Base-by-base conservation (phyloP, 352 stramenopile genomes). In the Globisporangium uncinulatum region DNA sequence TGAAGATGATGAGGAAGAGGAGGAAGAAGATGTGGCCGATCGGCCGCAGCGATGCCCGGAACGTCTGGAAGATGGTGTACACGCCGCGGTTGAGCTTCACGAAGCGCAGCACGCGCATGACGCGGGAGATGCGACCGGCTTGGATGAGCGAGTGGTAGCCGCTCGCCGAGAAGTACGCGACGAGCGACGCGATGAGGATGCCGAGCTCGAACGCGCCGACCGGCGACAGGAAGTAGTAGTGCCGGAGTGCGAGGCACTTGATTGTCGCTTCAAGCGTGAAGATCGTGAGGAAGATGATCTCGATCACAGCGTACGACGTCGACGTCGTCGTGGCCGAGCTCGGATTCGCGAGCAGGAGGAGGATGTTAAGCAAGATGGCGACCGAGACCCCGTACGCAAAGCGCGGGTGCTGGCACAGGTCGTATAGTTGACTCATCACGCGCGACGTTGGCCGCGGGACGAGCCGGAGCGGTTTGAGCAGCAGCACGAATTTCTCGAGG, bases 1-100 rank as follows among this genome's bases (percentile, higher is more conserved):
- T 88, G 68, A 87, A 92, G 63, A 89, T 86, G 54, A 89, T 84
- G 69, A 86, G 81, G 53, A 86, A 78, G 54, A 92, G 79, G 64
- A 92, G 70, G 43, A 89, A 89, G 65, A 89, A 89, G 54, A 89
- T 88, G 65, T 92, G 76, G 11, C 63, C 75, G 44, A 89, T 79
- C 9, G 82, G 78, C 54, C 72, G 69, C 36, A 92, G 58, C 9
- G 75, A 87, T 6, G 79, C 79, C 15, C 79, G 70, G 45, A 92
- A 92, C 0, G 82, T 92, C 62, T 88, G 82, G 54, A 87, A 92
- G 21, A 92, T 76, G 1, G 79, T 78, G 60, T 87, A 83, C 13
- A 92, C 77, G 7, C 77, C 79, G 15, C 71, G 66, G 58, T 89
- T 89, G 17, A 92, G 57, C 11, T 82, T 80, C 39, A 92, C 79